phyloP scores from a whole-genome alignment of 768 basidiomycete genomes.

The Suillus weaverae region DNA sequence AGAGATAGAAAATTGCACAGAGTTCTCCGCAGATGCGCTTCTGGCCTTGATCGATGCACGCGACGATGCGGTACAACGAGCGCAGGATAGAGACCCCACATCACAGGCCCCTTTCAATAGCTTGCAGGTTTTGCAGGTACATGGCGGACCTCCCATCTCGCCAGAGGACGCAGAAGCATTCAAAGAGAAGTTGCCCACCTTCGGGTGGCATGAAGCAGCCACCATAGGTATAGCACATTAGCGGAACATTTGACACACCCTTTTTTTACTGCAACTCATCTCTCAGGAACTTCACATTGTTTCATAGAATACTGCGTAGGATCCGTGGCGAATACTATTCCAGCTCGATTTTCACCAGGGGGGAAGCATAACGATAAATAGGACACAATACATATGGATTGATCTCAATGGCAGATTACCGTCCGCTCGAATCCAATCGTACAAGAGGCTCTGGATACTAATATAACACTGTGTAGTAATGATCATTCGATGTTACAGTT shows the following conservation, averaged over 20 bases:
- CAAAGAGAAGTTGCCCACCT: not conserved
- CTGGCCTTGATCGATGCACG: not conserved
- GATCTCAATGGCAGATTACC: not conserved
- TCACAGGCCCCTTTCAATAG: not conserved
- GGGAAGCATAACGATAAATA: not conserved
- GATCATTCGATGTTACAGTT: not conserved
- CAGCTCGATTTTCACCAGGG: not conserved
- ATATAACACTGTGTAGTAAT: not conserved
- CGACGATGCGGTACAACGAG: not conserved
- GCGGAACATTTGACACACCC: not conserved
- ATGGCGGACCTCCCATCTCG: not conserved
- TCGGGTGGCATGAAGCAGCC: not conserved
- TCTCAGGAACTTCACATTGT: not conserved
- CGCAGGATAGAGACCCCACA: not conserved
- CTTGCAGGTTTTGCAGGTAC: not conserved
- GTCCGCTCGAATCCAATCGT: not conserved
- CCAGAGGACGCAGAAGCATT: not conserved
- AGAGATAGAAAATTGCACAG: not conserved
- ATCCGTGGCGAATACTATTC: not conserved
- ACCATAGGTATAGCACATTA: not conserved
- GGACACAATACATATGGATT: not conserved
- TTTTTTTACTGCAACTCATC: not conserved
- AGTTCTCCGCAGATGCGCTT: not conserved
- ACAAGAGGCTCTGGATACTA: not conserved
- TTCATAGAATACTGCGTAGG: not conserved